These are phyloP conservation scores for Yamadazyma friedrichii DNA, from an alignment of 1,139 yeast genomes.

Conservation along the genomic window DNA sequence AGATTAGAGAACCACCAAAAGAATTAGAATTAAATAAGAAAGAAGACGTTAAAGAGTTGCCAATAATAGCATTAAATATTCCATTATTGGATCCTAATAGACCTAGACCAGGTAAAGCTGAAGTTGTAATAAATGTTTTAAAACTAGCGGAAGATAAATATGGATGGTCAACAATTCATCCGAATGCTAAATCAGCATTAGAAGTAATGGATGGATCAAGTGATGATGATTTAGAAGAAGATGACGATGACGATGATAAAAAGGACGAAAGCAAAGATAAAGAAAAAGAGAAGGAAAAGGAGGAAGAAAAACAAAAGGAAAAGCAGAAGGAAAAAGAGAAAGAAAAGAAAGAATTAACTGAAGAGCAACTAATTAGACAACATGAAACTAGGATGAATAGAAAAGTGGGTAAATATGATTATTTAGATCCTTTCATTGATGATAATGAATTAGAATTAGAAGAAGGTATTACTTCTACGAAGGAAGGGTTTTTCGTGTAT, in stretches of 20 bases:
- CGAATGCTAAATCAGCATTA: conserved; percentile 59
- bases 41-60: conserved; percentile 24
- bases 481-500: conserved; percentile 94
- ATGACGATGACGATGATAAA: conserved; percentile 52
- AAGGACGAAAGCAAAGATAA: conserved; percentile 31
- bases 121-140: conserved; percentile 75
- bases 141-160: conserved; percentile 83
- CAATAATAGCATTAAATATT: conserved; percentile 59
- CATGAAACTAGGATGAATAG: conserved; percentile 55
- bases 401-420: conserved; percentile 85
- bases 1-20: conserved; percentile 17
- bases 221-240: conserved; percentile 59
- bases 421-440: conserved; percentile 94
- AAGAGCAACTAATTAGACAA: conserved; percentile 45
- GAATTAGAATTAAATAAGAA: conserved; percentile 20
- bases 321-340: conserved; percentile 22
- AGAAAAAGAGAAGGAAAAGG: conserved; percentile 42
- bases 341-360: conserved; percentile 39
- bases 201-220: conserved; percentile 63
- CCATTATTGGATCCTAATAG: conserved; percentile 51
- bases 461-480: conserved; percentile 87
- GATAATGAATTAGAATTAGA: conserved; percentile 92
- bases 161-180: conserved; percentile 75
- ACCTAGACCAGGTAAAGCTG: conserved; percentile 63
- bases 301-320: conserved; percentile 30